Evolutionary conservation across 1,139 yeast genomes (phyloP), one percentile per base, ranked within the genome.

Genomic region (Yamadazyma dushanensis): DNA sequence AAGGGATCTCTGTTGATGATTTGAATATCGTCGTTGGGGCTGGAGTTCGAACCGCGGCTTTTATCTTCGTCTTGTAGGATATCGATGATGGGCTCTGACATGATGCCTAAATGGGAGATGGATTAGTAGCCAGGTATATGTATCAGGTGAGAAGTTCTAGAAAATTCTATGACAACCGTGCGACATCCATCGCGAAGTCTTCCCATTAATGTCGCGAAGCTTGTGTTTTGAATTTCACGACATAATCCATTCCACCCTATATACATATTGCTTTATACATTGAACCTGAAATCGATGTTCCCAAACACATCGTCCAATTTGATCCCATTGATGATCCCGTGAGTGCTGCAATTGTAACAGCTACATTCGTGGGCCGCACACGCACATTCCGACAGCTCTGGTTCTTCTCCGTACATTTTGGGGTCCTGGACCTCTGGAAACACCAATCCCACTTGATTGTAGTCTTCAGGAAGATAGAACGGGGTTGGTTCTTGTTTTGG

Each of bases 331-430:
- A 71, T 64, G 8, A 74, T 76, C 2, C 80, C 80, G 49, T 77
- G 83, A 2, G 67, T 57, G 39, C 69, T 79, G 55, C 82, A 77
- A 44, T 76, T 72, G 25, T 62, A 55, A 49, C 83, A 77, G 23
- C 62, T 70, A 51, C 83, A 77, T 4, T 62, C 59, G 23, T 69
- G 69, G 1, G 63, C 57, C 0, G 70, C 58, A 54, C 83, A 77
- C 4, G 53, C 45, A 44, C 82, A 76, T 10, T 44, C 51, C 16
- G n/a, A 26, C 10, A 5, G 16, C 8, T 5, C 16, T 24, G 13
- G 26, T 13, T 5, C 26, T 24, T 11, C 16, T n/a, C 16, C 13
- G 21, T 19, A 6, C 21, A 7, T 19, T 19, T 6, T 7, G 25
- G 13, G 25, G 8, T 19, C 21, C 16, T 24, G 14, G 4, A 25